Conservation (phyloP, 2,329 filamentous ascomycete species). For the Thelonectria olida region DNA sequence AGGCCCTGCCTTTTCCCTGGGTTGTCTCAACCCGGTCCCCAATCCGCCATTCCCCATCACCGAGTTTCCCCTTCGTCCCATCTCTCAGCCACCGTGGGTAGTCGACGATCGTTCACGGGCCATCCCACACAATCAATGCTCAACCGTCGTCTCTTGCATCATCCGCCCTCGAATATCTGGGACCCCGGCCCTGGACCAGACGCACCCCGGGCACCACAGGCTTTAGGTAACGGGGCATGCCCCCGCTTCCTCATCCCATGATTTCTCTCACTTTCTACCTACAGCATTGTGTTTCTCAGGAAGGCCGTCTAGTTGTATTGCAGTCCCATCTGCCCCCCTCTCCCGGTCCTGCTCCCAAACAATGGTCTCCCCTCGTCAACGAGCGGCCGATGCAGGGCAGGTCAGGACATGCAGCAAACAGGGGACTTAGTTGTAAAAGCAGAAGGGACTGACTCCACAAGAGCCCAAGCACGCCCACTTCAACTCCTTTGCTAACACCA, state of each 20-base stretch:
- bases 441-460: constrained; percentile 21
- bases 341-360: constrained; percentile 14
- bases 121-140: constrained; percentile 29
- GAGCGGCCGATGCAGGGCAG: constrained; percentile 14
- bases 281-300: neutral
- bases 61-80: neutral
- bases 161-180: constrained; percentile 25
- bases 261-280: constrained; percentile 14
- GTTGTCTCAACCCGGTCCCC: constrained; percentile 6
- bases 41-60: neutral
- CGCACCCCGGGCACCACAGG: constrained; percentile 29
- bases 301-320: constrained; percentile 12
- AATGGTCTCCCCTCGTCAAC: constrained; percentile 9
- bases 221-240: constrained; percentile 12
- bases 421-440: constrained; percentile 14
- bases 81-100: neutral
- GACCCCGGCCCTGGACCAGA: constrained; percentile 25
- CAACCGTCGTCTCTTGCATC: constrained; percentile 36
- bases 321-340: constrained; percentile 12
- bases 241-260: constrained; percentile 23
- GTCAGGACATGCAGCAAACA: constrained; percentile 13
- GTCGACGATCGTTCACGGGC: neutral
- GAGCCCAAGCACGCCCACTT: constrained; percentile 21
- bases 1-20: constrained; percentile 4
- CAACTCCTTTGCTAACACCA: constrained; percentile 12